phyloP scores from a whole-genome alignment of 768 basidiomycete genomes.

The Suillus subaureus region DNA sequence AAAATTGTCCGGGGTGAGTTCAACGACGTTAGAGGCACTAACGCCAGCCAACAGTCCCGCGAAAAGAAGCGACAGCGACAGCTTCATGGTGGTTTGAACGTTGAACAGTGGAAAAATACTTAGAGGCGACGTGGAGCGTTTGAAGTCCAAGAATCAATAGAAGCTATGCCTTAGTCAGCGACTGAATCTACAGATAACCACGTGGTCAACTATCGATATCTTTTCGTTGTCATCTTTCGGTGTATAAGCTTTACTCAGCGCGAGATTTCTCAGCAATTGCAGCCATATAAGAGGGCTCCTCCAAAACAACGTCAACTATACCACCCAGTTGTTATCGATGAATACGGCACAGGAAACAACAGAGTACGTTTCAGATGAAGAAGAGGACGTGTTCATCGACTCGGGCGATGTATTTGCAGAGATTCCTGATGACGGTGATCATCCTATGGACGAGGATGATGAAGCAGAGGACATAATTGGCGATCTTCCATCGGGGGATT shows the following conservation, averaged over 20 bases:
- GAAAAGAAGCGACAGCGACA: conserved; percentile 56
- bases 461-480: conserved; percentile 51
- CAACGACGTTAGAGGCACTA: conserved; percentile 81
- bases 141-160: neutral
- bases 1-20: conserved; percentile 76
- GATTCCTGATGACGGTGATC: conserved; percentile 64
- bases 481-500: conserved; percentile 44
- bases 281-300: conserved; percentile 7
- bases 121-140: conserved; percentile 33
- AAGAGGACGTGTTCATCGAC: conserved; percentile 63
- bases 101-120: conserved; percentile 21
- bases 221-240: conserved; percentile 2
- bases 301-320: neutral
- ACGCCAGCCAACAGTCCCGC: conserved; percentile 57
- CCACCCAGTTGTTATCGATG: conserved; percentile 9
- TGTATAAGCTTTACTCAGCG: conserved; percentile 17
- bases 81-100: conserved; percentile 63
- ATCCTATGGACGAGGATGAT: conserved; percentile 73
- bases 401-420: conserved; percentile 68
- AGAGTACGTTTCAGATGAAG: conserved; percentile 41
- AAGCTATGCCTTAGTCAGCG: conserved; percentile 13
- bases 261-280: conserved; percentile 28
- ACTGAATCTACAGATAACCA: conserved; percentile 9
- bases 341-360: conserved; percentile 42
- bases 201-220: conserved; percentile 3